Evolutionary conservation across 2,329 filamentous ascomycete species (phyloP).

Genomic region (Mycosphaerelloides madeirae): DNA sequence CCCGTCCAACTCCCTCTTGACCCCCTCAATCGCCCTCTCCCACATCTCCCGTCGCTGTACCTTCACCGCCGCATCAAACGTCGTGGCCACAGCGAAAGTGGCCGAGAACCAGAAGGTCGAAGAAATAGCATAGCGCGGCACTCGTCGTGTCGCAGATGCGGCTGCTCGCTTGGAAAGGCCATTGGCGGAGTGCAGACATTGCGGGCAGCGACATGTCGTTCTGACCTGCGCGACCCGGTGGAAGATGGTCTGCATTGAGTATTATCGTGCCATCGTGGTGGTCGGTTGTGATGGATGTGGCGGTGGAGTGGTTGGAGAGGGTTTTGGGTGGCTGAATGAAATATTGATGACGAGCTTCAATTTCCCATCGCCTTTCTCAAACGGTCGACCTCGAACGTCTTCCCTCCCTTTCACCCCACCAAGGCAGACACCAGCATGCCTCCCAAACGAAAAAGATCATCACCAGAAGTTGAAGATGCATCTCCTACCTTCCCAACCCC

Average conservation of each 20-base stretch:
- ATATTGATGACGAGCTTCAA: too few species aligned
- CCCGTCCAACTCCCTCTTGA: constrained; percentile 48
- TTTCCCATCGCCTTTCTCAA: neutral
- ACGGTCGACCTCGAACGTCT: too few species aligned
- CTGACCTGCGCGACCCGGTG: constrained; percentile 61
- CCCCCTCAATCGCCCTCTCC: constrained; percentile 56
- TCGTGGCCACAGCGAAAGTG: constrained; percentile 60
- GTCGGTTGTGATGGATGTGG: constrained; percentile 19
- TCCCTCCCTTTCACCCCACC: neutral
- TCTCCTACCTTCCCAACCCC: constrained; percentile 20
- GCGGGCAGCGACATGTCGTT: constrained; percentile 57
- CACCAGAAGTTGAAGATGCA: neutral
- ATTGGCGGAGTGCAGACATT: constrained; percentile 51
- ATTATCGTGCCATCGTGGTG: constrained; percentile 13
- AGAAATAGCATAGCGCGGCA: constrained; percentile 48
- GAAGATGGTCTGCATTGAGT: constrained; percentile 68
- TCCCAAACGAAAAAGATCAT: neutral
- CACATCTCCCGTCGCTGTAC: constrained; percentile 55
- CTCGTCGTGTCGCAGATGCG: constrained; percentile 47
- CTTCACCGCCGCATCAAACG: constrained; percentile 59
- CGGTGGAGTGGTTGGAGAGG: too few species aligned
- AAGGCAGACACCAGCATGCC: too few species aligned
- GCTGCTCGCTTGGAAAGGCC: constrained; percentile 49
- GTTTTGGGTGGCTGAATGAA: too few species aligned
- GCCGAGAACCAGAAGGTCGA: constrained; percentile 63